Base-by-base conservation (phyloP, 805 yeast genomes). In the Allodekkera sacchari region DNA sequence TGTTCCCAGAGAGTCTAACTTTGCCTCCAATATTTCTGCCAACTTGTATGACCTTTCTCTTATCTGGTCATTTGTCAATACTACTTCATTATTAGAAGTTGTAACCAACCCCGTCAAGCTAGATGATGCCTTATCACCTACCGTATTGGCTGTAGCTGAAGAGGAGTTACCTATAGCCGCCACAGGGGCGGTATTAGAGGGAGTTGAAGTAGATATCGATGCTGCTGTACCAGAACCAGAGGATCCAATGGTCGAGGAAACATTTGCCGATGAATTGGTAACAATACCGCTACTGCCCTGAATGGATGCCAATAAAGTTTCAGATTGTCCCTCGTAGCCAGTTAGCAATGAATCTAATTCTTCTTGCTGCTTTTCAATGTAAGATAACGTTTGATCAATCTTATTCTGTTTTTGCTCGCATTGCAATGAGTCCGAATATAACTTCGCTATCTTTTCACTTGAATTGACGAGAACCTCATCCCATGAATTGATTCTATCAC, bases 331-430 rank as follows among this genome's bases (percentile, higher is more conserved):
- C 55, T 92, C 97, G 49, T 88, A 88, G 39, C 79, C 79, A 42
- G 81, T 81, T 40, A 92, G 68, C 45, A 89, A 68, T 11, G 71
- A 64, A 37, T 89, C 98, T 30, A 92, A 63, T 48, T 89, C 97
- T 36, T 83, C 84, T 52, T 92, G 98, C 53, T 92, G 97, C 44
- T 80, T 79, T 48, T 82, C 92, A 31, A 92, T 81, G 49, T 87
- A 89, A 25, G 77, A 64, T 34, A 92, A 64, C 24, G 87, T 80
- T 54, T 87, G 96, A 44, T 92, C 97, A 28, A 92, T 79, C 44
- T 80, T 82, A 26, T 67, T 64, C 51, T 89, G 96, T 31, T 83
- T 74, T 43, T 80, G 83, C 48, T 88, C 96, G 5, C 96, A 94
- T 32, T 75, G 74, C 23, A 79, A 55, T 3, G 92, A 78, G 40